phyloP scores from a whole-genome alignment of 1,284 basidiomycete genomes.

The Gomphus sp. region DNA sequence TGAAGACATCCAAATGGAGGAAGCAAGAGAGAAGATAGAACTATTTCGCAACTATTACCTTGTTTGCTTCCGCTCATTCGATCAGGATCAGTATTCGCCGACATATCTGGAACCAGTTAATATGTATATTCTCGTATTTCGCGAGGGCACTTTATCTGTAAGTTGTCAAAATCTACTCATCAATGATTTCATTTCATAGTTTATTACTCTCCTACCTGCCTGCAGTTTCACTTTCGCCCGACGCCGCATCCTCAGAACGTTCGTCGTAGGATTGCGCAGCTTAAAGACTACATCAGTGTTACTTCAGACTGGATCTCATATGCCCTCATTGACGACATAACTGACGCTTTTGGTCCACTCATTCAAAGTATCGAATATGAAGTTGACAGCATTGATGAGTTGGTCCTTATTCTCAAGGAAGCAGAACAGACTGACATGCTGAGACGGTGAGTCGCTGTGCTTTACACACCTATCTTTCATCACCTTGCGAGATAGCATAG shows the following conservation, averaged over 20 bases:
- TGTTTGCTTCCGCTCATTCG: conserved; percentile 98
- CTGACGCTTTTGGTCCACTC: conserved; percentile 96
- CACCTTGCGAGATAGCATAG: conserved; percentile 56
- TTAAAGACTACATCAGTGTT: conserved; percentile 98
- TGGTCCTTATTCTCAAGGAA: conserved; percentile 92
- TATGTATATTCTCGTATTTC: conserved; percentile 99
- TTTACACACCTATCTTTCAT: neutral
- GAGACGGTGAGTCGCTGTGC: conserved; percentile 32
- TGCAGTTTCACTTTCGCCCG: conserved; percentile 92
- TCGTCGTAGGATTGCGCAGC: conserved; percentile 94
- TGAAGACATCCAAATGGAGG: conserved; percentile 99
- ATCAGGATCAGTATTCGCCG: conserved; percentile 96
- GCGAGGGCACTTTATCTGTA: conserved; percentile 93
- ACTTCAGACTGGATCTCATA: conserved; percentile 99
- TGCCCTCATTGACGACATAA: conserved; percentile 99
- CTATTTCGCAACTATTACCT: conserved; percentile 98
- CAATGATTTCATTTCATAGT: neutral
- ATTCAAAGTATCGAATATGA: conserved; percentile 99
- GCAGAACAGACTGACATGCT: conserved; percentile 78
- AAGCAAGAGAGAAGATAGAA: conserved; percentile 99
- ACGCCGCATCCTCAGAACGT: conserved; percentile 99
- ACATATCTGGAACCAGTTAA: conserved; percentile 97
- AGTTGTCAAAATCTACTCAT: conserved; percentile 22
- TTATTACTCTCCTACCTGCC: neutral
- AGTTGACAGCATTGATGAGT: conserved; percentile 97